Base-by-base conservation (phyloP, 352 stramenopile genomes). In the Phytophthora rubi region DNA sequence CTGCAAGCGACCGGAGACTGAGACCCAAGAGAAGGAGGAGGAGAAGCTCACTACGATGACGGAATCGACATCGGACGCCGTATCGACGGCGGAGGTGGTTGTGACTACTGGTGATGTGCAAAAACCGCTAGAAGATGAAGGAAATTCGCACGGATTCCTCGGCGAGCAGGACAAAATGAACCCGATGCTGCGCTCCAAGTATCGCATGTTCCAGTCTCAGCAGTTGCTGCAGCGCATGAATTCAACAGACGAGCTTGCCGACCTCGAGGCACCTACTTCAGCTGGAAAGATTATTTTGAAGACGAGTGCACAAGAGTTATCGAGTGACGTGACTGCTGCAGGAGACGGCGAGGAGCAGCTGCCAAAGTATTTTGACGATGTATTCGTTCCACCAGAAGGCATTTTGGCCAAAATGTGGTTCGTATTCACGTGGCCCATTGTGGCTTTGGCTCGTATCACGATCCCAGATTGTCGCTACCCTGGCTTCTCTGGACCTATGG, bases 401-500 rank as follows among this genome's bases (percentile, higher is more conserved):
- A 33, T 81, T 26, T 30, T 81, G 37, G 76, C 72, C 26, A 90
- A 86, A 75, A 32, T 88, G 21, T 91, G 76, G 78, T 92, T 86
- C 28, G 65, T 80, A 21, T 77, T 92, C 49, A 89, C 86, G 44
- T 80, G 75, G 6, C 88, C 88, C n/a, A 90, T 94, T 48, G 82
- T 91, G 4, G 47, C 87, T 6, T 71, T 90, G 30, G 81, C 85
- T 30, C 85, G 83, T 6, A 68, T 91, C 45, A 93, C 86, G 30
- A 92, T 94, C 30, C 86, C 86, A 10, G 86, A 93, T 73, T 91
- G 82, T 62, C 80, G 75, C 9, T 93, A 90, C 52, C 81, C 83
- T 18, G 47, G 63, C 1, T 92, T 92, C 56, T 86, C 80, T 6
- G 70, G 79, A 7, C 64, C 75, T 18, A 35, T 58, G 9, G 84